Conservation (phyloP, 1,139 yeast species). For the Protomyces pachydermus region DNA sequence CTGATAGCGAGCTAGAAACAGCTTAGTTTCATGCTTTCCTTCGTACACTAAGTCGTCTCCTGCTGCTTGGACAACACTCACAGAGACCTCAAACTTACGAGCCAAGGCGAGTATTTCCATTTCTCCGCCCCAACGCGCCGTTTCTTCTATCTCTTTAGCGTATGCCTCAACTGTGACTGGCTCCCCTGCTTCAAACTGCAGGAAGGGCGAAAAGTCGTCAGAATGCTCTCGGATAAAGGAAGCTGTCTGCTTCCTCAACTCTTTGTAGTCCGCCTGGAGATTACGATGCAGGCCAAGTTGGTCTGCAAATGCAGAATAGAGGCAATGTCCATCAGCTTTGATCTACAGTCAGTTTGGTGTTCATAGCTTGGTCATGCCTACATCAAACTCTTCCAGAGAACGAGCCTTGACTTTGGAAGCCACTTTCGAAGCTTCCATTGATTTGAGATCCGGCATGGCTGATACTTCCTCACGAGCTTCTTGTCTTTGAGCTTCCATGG, state of each 20-base stretch:
- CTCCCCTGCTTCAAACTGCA: constrained; percentile 65
- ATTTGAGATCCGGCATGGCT: constrained; percentile 58
- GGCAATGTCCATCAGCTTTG: constrained; percentile 89
- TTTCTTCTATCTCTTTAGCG: constrained; percentile 57
- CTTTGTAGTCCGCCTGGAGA: constrained; percentile 45
- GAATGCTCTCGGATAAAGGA: constrained; percentile 57
- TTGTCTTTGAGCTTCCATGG: constrained; percentile 54
- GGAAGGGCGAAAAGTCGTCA: constrained; percentile 71
- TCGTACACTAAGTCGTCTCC: constrained; percentile 58
- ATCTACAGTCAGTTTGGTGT: constrained; percentile 42
- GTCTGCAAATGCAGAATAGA: constrained; percentile 79
- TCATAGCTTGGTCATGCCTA: constrained; percentile 18
- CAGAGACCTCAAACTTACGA: constrained; percentile 60
- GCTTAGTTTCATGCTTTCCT: constrained; percentile 45
- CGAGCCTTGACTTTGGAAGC: constrained; percentile 48
- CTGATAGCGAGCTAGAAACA: constrained; percentile 66
- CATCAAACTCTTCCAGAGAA: constrained; percentile 52
- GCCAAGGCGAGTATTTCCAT: constrained; percentile 80
- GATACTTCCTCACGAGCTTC: constrained; percentile 72
- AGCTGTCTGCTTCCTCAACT: constrained; percentile 63
- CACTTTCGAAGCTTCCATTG: constrained; percentile 65
- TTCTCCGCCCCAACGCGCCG: constrained; percentile 96
- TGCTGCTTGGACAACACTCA: constrained; percentile 73
- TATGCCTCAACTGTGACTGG: constrained; percentile 65
- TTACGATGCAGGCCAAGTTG: constrained; percentile 58